Evolutionary conservation across 2,329 filamentous ascomycete genomes (phyloP).

Genomic region (Fusarium pseudograminearum): DNA sequence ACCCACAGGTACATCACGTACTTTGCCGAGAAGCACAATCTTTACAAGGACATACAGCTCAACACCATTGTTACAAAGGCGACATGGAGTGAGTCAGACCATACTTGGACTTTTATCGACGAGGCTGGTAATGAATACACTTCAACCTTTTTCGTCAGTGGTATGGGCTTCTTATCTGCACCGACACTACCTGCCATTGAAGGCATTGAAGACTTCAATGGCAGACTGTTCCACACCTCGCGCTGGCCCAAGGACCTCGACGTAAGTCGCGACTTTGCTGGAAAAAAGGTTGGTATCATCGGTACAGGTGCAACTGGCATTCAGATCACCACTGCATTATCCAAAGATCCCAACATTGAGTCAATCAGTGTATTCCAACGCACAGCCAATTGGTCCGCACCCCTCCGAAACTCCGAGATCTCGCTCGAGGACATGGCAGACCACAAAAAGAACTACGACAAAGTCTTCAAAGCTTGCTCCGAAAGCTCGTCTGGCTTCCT

Average conservation of each 20-base stretch:
- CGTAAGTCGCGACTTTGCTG: slow-evolving; percentile 2
- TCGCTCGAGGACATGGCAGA: slow-evolving; percentile 18
- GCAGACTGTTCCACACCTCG: slow-evolving; percentile 28
- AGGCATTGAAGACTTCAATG: slow-evolving; percentile 27
- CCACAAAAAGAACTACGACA: slow-evolving; percentile 29
- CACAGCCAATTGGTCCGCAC: slow-evolving; percentile 45
- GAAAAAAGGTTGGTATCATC: slow-evolving; percentile 29
- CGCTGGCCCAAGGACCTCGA: slow-evolving; percentile 32
- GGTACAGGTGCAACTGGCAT: slow-evolving; percentile 39
- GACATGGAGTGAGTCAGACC: slow-evolving; percentile 2
- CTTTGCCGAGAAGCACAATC: slow-evolving; percentile 55
- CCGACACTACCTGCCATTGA: slow-evolving; percentile 26
- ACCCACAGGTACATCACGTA: slow-evolving; percentile 57
- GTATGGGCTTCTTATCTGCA: slow-evolving; percentile 32
- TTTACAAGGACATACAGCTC: slow-evolving; percentile 54
- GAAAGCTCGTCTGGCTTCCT: slow-evolving; percentile 29
- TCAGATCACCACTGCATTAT: slow-evolving; percentile 31
- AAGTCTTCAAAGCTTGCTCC: slow-evolving; percentile 22
- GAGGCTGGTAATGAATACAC: not conserved
- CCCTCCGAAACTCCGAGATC: slow-evolving; percentile 39
- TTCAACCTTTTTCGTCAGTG: slow-evolving; percentile 30
- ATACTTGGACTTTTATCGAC: slow-evolving; percentile 20
- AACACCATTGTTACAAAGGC: slow-evolving; percentile 21
- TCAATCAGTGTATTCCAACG: slow-evolving; percentile 51
- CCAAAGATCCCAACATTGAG: slow-evolving; percentile 47